Conservation (phyloP, 106 monocot genomes). For the Alisma plantagoaquatica region DNA sequence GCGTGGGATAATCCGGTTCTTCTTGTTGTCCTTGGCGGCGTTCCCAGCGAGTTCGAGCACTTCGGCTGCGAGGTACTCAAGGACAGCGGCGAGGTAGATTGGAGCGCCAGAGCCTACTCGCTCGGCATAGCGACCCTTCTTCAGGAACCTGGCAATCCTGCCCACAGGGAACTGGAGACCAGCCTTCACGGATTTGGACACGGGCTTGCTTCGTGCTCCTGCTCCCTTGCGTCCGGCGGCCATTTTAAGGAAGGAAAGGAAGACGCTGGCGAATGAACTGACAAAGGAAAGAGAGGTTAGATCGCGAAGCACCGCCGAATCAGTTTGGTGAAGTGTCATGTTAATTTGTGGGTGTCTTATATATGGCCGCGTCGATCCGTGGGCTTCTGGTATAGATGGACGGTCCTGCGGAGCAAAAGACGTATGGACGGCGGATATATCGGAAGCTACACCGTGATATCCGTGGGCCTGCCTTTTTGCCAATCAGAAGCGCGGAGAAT, state of each 20-base stretch:
- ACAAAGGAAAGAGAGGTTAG: not conserved
- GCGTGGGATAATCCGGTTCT: slow-evolving; percentile 41
- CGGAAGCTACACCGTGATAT: too few relatives aligned
- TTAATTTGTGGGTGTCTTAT: not conserved
- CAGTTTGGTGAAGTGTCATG: too few relatives aligned
- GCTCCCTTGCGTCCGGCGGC: slow-evolving; percentile 10
- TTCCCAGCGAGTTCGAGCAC: slow-evolving; percentile 50
- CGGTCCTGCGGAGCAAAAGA: not conserved
- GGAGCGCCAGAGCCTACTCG: slow-evolving; percentile 52
- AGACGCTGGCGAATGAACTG: not conserved
- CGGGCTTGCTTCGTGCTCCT: slow-evolving; percentile 6
- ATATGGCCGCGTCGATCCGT: not conserved
- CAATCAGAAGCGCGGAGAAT: not conserved
- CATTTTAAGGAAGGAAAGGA: not conserved
- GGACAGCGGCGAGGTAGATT: slow-evolving; percentile 56
- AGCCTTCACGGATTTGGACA: slow-evolving; percentile 18
- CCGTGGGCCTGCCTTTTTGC: not conserved
- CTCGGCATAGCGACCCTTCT: slow-evolving; percentile 45
- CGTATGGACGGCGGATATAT: not conserved
- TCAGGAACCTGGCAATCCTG: slow-evolving; percentile 22
- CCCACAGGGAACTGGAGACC: slow-evolving; percentile 32
- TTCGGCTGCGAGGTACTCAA: slow-evolving; percentile 74
- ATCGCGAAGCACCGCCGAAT: too few relatives aligned
- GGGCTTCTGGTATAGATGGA: not conserved
- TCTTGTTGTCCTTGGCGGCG: slow-evolving; percentile 55